phyloP scores from a whole-genome alignment of 2,329 filamentous ascomycete species.

The Colletotrichum orchidophilum region DNA sequence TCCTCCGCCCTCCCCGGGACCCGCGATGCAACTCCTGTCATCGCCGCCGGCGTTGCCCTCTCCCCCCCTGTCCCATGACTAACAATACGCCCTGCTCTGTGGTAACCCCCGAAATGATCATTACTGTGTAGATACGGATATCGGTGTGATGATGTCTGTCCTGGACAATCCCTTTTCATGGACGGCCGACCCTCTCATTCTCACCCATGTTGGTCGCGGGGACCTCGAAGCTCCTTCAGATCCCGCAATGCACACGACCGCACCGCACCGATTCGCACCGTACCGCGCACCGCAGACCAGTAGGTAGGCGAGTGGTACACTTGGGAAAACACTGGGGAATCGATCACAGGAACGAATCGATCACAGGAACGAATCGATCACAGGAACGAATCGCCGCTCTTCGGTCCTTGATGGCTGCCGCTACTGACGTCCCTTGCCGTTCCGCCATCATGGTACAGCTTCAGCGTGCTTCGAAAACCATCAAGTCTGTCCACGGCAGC shows the following conservation, averaged over 20 bases:
- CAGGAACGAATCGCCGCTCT: background rate
- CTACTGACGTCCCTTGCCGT: constrained; percentile 7
- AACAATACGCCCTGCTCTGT: background rate
- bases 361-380: constrained; percentile 5
- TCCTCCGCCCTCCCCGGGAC: constrained; percentile 25
- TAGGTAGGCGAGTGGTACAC: background rate
- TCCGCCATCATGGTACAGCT: constrained; percentile 2
- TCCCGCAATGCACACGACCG: constrained; percentile 17
- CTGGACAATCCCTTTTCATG: constrained; percentile 14
- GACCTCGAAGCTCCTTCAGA: background rate
- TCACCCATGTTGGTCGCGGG: constrained; percentile 10
- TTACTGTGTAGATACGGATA: too few species aligned
- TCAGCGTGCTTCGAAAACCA: background rate
- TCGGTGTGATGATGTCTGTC: background rate
- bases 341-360: constrained; percentile 1
- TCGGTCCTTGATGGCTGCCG: background rate
- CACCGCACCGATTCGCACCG: constrained; percentile 3
- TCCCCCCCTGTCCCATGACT: background rate
- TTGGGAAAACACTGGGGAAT: background rate
- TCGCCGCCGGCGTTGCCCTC: constrained; percentile 9
- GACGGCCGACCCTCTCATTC: background rate
- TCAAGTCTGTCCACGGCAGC: constrained; percentile 1
- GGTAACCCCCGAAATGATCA: background rate
- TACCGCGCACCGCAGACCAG: background rate
- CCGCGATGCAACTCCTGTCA: constrained; percentile 19